Percentiles rank a stretch among this genome's conserved stretches.
Conservation (phyloP, 1,139 yeast genomes). For the Geotrichum fermentans region DNA sequence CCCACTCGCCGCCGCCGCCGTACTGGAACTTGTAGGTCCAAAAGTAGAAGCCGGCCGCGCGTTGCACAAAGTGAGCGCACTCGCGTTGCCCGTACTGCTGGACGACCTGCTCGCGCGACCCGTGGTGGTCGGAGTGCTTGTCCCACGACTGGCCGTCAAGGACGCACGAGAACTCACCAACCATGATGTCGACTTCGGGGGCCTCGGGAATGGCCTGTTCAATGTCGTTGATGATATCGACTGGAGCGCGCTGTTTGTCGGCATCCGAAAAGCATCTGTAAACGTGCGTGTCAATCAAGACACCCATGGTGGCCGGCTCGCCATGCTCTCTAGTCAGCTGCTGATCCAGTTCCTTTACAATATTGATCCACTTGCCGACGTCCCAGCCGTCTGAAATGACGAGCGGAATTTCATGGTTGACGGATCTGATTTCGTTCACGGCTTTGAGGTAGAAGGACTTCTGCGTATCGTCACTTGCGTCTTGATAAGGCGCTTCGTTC, state of each 20-base stretch:
- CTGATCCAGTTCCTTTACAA: conserved; percentile 49
- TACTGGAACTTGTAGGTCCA: conserved; percentile 87
- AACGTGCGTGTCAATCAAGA: conserved; percentile 77
- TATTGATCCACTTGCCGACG: conserved; percentile 71
- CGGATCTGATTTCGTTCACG: conserved; percentile 52
- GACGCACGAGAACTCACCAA: conserved; percentile 91
- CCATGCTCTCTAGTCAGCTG: conserved; percentile 27
- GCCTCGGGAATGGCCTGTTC: conserved; percentile 48
- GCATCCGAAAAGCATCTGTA: conserved; percentile 79
- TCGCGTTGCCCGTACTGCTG: conserved; percentile 43
- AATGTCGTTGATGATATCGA: conserved; percentile 45
- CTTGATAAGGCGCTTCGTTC: conserved; percentile 68
- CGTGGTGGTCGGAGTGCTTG: conserved; percentile 38
- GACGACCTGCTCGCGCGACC: conserved; percentile 43
- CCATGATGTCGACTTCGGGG: conserved; percentile 57
- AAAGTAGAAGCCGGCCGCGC: conserved; percentile 62
- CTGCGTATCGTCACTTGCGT: conserved; percentile 42
- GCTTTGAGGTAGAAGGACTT: conserved; percentile 66
- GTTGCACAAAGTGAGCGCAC: conserved; percentile 48
- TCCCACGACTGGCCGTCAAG: conserved; percentile 73
- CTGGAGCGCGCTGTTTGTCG: conserved; percentile 64
- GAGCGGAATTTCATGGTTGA: conserved; percentile 59
- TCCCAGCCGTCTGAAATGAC: conserved; percentile 94
- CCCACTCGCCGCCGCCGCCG: conserved; percentile 98
- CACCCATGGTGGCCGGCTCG: conserved; percentile 43